These are phyloP conservation scores for Silene conica DNA, from an alignment of 148 eudicot genomes.

Conservation along the genomic window DNA sequence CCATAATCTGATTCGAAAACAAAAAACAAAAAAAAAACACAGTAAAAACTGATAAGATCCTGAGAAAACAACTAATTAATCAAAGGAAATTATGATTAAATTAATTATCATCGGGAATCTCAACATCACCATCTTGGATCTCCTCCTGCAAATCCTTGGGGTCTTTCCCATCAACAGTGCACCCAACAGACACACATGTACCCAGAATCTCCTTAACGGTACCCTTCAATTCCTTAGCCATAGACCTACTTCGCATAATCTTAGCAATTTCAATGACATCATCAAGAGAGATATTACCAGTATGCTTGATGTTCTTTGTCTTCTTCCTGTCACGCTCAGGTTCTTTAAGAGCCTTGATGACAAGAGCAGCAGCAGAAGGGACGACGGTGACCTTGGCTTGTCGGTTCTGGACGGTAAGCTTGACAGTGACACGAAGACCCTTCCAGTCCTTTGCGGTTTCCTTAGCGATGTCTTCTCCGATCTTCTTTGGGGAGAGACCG, in stretches of 20 bases:
- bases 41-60: not conserved
- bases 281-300: conserved; percentile 26
- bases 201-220: conserved; percentile 30
- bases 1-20: not conserved
- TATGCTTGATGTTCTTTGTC: conserved; percentile 24
- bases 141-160: conserved; percentile 30
- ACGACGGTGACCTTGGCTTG: conserved; percentile 29
- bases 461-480: conserved; percentile 35
- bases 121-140: conserved; percentile 25
- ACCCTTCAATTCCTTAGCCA: conserved; percentile 27
- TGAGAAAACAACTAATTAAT: no score
- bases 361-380: conserved; percentile 27
- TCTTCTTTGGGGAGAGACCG: conserved; percentile 31
- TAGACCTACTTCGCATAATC: conserved; percentile 24
- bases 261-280: conserved; percentile 29
- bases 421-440: conserved; percentile 28
- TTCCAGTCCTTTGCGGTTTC: conserved; percentile 34
- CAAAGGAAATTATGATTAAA: not conserved
- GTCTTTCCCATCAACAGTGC: conserved; percentile 30
- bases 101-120: conserved; percentile 21
- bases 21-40: no score
- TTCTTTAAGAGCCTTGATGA: conserved; percentile 26
- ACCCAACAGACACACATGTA: conserved; percentile 27
- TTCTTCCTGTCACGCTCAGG: conserved; percentile 30
- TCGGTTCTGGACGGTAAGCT: conserved; percentile 28